Evolutionary conservation across 139 green algal species (phyloP), one percentile per base, ranked within the genome.

Genomic region (Closterium sp.): DNA sequence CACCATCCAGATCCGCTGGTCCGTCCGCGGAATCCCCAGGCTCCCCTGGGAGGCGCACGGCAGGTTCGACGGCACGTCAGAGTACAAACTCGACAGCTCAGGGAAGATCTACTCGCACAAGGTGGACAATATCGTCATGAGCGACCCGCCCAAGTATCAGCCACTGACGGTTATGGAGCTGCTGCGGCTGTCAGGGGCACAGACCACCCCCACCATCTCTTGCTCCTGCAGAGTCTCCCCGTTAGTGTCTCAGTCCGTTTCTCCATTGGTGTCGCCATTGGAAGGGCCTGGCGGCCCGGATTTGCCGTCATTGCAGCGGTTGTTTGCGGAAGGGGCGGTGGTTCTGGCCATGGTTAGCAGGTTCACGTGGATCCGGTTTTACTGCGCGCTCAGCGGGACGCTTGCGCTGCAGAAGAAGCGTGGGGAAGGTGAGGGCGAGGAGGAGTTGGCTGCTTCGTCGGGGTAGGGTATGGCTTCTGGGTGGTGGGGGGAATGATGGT

Each of bases 31-130:
- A 38, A 94, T 96, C 12, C 97, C 98, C 21, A 95, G 97, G 10
- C 95, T 99, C 31, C 96, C 97, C 10, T 98, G 97, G 96, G 95
- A 98, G 86, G 95, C 91, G n/a, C 89, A 93, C 21, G 91, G 89
- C 34, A 89, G 90, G 30, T 98, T 99, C 94, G 97, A 99, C 55
- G 97, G 97, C 84, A 96, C 98, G 43, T 98, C 95, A 5, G 95
- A 96, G 10, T 99, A 98, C 96, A 98, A 97, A 90, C 95, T 99
- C 76, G 97, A 99, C 94, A 91, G 85, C 7, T 1, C 91, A 3
- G 96, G 95, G 28, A 95, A 96, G 35, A 98, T 99, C 33, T 99
- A 98, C 87, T 96, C 98, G 95, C 97, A 99, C 93, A 94, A 94
- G 69, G 95, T 98, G 43, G 93, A 96, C 87, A 97, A 98, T 64